Evolutionary conservation across 345 rosid species (phyloP).

Genomic region (Eucalyptus fibrosa): DNA sequence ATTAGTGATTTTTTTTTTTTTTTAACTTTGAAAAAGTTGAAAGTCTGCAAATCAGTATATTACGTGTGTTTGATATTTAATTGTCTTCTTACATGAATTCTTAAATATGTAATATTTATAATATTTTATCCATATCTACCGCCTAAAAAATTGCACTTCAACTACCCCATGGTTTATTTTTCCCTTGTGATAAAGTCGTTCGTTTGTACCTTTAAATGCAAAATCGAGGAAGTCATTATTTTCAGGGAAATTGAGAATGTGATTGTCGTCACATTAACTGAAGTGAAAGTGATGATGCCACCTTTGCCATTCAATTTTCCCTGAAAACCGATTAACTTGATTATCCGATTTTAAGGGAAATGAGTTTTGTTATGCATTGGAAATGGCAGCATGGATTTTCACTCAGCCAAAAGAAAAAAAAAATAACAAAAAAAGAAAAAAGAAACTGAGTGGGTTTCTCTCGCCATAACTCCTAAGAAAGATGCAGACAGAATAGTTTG

Average conservation of each 20-base stretch:
- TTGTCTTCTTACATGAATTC: neutral
- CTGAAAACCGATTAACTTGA: neutral
- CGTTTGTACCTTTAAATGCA: too few species aligned
- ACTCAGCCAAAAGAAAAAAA: neutral
- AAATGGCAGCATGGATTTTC: neutral
- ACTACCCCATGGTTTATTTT: neutral
- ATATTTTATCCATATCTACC: too few species aligned
- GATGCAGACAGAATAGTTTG: too few species aligned
- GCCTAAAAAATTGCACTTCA: neutral
- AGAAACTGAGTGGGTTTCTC: neutral
- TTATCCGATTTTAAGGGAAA: neutral
- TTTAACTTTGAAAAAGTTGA: accelerated
- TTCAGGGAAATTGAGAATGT: too few species aligned
- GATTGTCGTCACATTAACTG: neutral
- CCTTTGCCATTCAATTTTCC: too few species aligned
- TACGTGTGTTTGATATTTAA: neutral
- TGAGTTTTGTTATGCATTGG: neutral
- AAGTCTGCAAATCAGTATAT: neutral
- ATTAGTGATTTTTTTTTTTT: neutral
- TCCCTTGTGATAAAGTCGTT: too few species aligned
- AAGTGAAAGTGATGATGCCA: too few species aligned
- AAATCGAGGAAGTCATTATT: too few species aligned
- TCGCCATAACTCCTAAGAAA: too few species aligned
- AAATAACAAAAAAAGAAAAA: too few species aligned
- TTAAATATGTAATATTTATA: too few species aligned